Conservation (phyloP, 2,329 filamentous ascomycete species). For the Tolypocladium inflatum region DNA sequence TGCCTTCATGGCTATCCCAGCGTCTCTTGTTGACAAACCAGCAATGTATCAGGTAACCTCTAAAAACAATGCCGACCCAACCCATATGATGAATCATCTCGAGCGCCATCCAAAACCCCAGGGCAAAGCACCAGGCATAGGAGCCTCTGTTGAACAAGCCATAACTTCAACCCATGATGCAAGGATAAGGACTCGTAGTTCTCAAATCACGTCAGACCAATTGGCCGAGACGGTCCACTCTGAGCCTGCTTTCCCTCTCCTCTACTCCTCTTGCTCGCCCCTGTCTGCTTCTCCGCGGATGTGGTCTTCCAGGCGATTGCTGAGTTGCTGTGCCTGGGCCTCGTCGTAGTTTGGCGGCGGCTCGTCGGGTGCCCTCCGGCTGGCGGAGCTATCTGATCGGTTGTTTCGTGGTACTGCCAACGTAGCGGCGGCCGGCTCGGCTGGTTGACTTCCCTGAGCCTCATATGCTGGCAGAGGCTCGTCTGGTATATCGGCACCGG, state of each 20-base stretch:
- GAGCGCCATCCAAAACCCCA: neutral
- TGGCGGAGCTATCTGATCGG: conserved; percentile 26
- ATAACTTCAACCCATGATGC: neutral
- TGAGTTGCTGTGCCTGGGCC: conserved; percentile 63
- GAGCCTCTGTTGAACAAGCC: neutral
- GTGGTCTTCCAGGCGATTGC: conserved; percentile 54
- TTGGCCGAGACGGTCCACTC: neutral
- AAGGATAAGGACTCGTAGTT: neutral
- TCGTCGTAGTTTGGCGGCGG: conserved; percentile 90
- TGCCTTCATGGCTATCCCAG: neutral
- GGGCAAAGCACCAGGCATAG: neutral
- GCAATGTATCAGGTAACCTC: neutral
- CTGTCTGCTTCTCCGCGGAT: conserved; percentile 65
- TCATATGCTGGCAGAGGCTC: conserved; percentile 88
- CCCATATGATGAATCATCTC: neutral
- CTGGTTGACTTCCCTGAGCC: conserved; percentile 31
- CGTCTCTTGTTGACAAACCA: neutral
- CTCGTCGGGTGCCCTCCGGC: conserved; percentile 49
- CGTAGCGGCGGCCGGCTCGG: conserved; percentile 15
- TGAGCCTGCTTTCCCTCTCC: neutral
- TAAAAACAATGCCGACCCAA: neutral
- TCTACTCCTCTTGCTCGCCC: conserved; percentile 24
- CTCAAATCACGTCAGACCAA: neutral
- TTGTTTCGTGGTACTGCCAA: conserved; percentile 14
- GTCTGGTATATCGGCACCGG: conserved; percentile 57